Conservation (phyloP, 2,329 filamentous ascomycete genomes). For the Calonectria honghensis region DNA sequence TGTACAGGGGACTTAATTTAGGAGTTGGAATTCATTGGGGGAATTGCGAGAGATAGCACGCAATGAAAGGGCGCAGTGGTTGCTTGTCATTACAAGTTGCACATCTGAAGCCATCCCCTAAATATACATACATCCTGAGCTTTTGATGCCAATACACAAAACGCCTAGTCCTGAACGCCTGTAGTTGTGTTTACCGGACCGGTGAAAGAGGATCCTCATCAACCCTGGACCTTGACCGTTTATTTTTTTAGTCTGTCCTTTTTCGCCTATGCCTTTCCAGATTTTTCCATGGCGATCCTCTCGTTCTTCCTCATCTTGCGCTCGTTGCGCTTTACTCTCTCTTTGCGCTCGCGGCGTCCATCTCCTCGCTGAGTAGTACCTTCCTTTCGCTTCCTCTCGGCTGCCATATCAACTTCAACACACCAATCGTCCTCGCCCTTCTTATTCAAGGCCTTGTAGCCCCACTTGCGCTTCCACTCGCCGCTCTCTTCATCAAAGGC, state of each 20-base stretch:
- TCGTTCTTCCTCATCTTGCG: constrained; percentile 81
- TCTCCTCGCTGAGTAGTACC: constrained; percentile 77
- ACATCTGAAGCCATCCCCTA: constrained; percentile 42
- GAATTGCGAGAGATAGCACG: constrained; percentile 45
- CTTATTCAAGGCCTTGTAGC: constrained; percentile 93
- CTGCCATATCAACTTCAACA: constrained; percentile 90
- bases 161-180: constrained; percentile 58
- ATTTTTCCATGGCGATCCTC: constrained; percentile 59
- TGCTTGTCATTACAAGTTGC: constrained; percentile 49
- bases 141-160: constrained; percentile 54
- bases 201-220: constrained; percentile 34
- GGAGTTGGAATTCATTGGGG: constrained; percentile 46
- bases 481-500: constrained; percentile 89
- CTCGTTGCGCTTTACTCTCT: constrained; percentile 83
- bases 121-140: constrained; percentile 41
- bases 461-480: constrained; percentile 96
- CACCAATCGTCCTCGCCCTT: constrained; percentile 89
- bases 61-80: constrained; percentile 45
- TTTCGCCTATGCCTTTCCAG: constrained; percentile 45
- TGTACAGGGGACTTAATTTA: constrained; percentile 47
- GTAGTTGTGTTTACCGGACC: constrained; percentile 48
- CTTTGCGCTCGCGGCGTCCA: constrained; percentile 78
- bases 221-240: constrained; percentile 27
- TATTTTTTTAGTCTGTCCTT: constrained; percentile 2
- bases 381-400: constrained; percentile 78